Conservation (phyloP, 23 red algal species). For the Chondrus crispus region DNA sequence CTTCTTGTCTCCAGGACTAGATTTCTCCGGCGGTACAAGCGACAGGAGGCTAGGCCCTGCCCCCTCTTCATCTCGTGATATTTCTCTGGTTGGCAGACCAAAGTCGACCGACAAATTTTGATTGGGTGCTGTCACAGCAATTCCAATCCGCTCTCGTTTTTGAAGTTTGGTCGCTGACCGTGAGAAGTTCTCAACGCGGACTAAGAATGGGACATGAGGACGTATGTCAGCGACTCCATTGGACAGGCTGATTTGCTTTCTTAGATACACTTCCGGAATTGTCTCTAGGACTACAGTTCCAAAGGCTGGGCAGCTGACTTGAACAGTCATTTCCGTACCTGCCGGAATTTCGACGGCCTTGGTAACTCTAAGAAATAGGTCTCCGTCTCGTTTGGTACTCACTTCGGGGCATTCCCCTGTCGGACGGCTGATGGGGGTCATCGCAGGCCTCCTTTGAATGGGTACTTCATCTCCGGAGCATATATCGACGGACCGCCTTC, state of each 20-base stretch:
- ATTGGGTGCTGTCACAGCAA: neutral
- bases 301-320: neutral
- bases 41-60: neutral
- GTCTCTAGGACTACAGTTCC: neutral
- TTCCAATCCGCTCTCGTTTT: neutral
- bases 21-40: too few relatives aligned
- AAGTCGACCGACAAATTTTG: neutral
- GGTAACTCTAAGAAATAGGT: neutral
- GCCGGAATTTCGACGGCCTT: neutral
- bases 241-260: neutral
- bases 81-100: too few relatives aligned
- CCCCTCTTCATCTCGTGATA: neutral
- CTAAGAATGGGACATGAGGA: neutral
- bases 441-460: neutral
- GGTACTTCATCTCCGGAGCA: neutral
- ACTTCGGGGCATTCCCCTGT: too few relatives aligned
- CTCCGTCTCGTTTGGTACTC: too few relatives aligned
- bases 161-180: neutral
- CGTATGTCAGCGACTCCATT: neutral
- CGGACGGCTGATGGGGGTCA: too few relatives aligned
- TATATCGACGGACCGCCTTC: neutral
- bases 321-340: neutral
- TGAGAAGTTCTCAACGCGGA: neutral
- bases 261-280: neutral
- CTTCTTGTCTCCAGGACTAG: too few relatives aligned